These are phyloP conservation scores for Pleodorina starrii DNA, from an alignment of 139 green algal genomes.

Conservation along the genomic window DNA sequence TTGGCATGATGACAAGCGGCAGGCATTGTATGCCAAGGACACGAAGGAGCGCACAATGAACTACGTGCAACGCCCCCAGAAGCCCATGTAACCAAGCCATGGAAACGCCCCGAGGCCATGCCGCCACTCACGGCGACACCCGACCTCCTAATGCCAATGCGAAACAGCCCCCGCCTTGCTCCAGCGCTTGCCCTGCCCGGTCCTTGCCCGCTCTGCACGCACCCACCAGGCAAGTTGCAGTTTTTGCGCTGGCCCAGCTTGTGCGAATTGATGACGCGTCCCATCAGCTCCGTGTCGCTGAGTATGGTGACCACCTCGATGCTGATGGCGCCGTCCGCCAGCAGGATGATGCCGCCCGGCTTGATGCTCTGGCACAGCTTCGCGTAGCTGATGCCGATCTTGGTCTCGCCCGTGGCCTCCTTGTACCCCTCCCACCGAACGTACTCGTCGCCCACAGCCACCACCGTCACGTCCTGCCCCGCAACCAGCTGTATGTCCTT, in stretches of 20 bases:
- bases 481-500: constrained; percentile 66
- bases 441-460: constrained; percentile 76
- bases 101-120: too few relatives aligned
- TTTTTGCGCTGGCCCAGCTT: constrained; percentile 86
- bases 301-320: constrained; percentile 65
- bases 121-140: too few relatives aligned
- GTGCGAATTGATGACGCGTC: constrained; percentile 63
- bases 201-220: too few relatives aligned
- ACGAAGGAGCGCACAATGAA: too few relatives aligned
- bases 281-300: constrained; percentile 62
- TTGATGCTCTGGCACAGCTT: constrained; percentile 69
- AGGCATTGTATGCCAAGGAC: too few relatives aligned
- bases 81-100: too few relatives aligned
- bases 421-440: constrained; percentile 66
- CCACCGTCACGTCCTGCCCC: constrained; percentile 71
- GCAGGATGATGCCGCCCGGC: constrained; percentile 71
- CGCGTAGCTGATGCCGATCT: constrained; percentile 71
- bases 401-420: constrained; percentile 51
- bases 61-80: too few relatives aligned
- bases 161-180: too few relatives aligned
- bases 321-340: constrained; percentile 76
- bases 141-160: too few relatives aligned
- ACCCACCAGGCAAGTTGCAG: constrained; percentile 85
- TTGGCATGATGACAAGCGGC: too few relatives aligned
- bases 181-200: too few relatives aligned